phyloP scores from a whole-genome alignment of 208 protist species.

The Herpetomonas samuelpessoai region DNA sequence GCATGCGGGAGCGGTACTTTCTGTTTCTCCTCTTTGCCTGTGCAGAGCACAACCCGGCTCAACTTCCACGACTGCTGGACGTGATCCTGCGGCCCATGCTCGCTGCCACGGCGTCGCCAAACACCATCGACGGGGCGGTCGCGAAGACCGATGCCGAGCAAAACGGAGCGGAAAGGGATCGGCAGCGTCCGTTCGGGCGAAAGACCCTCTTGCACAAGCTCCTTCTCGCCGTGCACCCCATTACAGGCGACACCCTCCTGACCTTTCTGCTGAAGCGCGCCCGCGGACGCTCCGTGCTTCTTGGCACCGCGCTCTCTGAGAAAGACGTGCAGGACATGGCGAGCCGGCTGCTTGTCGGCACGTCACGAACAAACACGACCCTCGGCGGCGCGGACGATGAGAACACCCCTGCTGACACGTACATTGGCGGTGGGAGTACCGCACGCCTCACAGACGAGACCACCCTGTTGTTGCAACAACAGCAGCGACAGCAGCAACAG shows the following conservation, averaged over 20 bases:
- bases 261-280: conserved; percentile 27
- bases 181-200: no score
- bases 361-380: not conserved
- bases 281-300: not conserved
- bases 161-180: not conserved
- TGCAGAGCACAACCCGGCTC: conserved; percentile 43
- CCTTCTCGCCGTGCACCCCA: conserved; percentile 20
- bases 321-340: conserved; percentile 14
- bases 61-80: not conserved
- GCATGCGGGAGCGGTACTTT: conserved; percentile 15
- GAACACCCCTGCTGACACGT: no score
- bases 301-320: conserved; percentile 8
- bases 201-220: not conserved
- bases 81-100: not conserved
- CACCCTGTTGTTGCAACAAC: not conserved
- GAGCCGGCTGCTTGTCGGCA: conserved; percentile 12
- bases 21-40: conserved; percentile 36
- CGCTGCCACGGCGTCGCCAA: not conserved
- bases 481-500: not conserved
- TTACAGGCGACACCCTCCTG: conserved; percentile 50
- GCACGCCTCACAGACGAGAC: no score
- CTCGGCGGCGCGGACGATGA: not conserved
- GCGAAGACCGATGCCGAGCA: not conserved
- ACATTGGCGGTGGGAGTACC: conserved; percentile 6
- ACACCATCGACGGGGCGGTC: not conserved